Base-by-base conservation (phyloP, 2,329 filamentous ascomycete species). In the Colletotrichum trifolii region DNA sequence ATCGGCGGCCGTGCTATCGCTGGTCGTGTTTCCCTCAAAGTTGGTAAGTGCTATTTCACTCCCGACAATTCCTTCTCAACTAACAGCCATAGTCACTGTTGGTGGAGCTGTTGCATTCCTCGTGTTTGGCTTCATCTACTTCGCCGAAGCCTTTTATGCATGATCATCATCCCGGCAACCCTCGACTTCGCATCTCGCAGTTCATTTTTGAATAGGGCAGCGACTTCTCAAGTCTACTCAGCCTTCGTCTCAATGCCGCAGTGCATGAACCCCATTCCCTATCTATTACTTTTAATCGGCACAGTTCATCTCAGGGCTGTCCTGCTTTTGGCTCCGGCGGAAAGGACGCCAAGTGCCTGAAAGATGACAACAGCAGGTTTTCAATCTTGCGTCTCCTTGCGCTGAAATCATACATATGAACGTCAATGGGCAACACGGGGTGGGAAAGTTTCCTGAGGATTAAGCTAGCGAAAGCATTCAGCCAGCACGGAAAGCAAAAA, bases 1-100 rank as follows among this genome's bases (percentile, higher is more conserved):
- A 85, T 99, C 66, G 96, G 96, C 47, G 96, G 96, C 10, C 87
- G 93, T 72, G 95, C 96, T 55, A 92, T 99, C 77, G 96, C 96
- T 46, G 96, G 96, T 38, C 91, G 87, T 75, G 96, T 99, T 70
- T 98, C 95, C 82, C 88, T 99, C 81, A 91, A 93, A 86, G 92
- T 97, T 83, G 93, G 95, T 97, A 87, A 85, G 93, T 91, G 4
- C 67, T 52, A 39, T 46, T 35, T 50, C 33, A n/a, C 36, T 17
- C n/a, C 8, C 45, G 8, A 8, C 12, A 34, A 17, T 12, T 9
- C 15, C n/a, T 45, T 17, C 15, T 65, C 64, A 69, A 49, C 71
- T 76, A 71, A 76, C 67, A 7, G 17, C 56, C 52, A 43, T 68
- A 97, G 96, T 98, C 40, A 98, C 95, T 38, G 85, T 98, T 55